Base-by-base conservation (phyloP, 768 basidiomycete genomes). In the Boletus rufocinnamomeus region DNA sequence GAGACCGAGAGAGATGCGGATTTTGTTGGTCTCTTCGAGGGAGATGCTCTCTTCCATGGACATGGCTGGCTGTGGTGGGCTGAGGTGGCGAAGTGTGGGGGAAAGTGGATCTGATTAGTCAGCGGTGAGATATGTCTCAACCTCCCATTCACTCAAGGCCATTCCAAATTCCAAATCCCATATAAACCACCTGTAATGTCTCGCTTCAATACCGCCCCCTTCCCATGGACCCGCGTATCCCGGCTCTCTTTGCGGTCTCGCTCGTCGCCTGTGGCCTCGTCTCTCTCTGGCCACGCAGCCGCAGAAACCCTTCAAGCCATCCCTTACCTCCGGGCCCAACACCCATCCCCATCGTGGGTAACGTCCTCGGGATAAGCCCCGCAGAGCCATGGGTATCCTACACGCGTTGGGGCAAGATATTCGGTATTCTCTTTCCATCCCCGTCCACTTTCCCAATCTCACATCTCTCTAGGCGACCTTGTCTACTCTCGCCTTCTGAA, bases 11-110 rank as follows among this genome's bases (percentile, higher is more conserved):
- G 88, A 89, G 58, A 96, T 85, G 77, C 97, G 93, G 73, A 97
- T 91, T 76, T 91, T 95, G 82, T 95, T 95, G 38, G 94, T 95
- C 80, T 95, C 93, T 69, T 95, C 93, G 69, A 96, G 83, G 69
- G 89, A 91, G 71, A 96, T 89, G 64, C 90, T 88, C 74, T 91
- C 85, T 78, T 93, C 89, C 88, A 91, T 86, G 19, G 87, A 82
- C 80, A 82, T 84, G 58, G 30, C 30, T 30, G 28, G 28, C 30
- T 5, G 61, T 75, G 41, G 41, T 48, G 50, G 50, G 50, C 23
- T 2, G 44, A n/a, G n/a, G n/a, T 38, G 16, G 41, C 30, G 10
- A 48, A 21, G 37, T 14, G 14, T n/a, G 14, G 23, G 11, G 30
- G n/a, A n/a, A n/a, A 35, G 23, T 14, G 16, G 44, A 2, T 23